Conservation (phyloP, 2,329 filamentous ascomycete genomes). For the Gaeumannomyces tritici region DNA sequence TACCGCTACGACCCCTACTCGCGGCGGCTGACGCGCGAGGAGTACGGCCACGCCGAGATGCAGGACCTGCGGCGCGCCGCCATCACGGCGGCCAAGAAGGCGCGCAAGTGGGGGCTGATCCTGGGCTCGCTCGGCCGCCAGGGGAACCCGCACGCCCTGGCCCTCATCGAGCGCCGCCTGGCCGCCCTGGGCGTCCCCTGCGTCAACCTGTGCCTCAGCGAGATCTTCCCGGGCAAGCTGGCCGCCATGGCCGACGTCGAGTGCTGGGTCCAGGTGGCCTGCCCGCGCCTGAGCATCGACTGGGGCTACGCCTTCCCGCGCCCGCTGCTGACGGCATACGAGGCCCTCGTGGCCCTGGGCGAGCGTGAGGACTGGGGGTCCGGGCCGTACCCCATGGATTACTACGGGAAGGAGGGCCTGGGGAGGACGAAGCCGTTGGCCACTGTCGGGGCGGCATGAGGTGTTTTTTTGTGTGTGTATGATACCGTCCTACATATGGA, state of each 20-base stretch:
- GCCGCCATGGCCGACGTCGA: conserved; percentile 91
- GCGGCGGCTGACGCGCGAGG: conserved; percentile 80
- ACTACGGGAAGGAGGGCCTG: conserved; percentile 85
- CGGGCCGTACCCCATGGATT: conserved; percentile 93
- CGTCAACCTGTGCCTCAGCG: conserved; percentile 77
- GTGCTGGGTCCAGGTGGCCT: conserved; percentile 97
- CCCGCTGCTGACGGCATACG: conserved; percentile 86
- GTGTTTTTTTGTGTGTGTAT: not conserved
- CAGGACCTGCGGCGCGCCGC: conserved; percentile 69
- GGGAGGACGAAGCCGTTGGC: conserved; percentile 59
- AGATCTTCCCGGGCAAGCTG: conserved; percentile 94
- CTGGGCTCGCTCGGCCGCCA: conserved; percentile 86
- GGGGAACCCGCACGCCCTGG: conserved; percentile 89
- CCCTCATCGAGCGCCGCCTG: conserved; percentile 72
- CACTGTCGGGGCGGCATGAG: conserved; percentile 8
- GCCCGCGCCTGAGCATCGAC: conserved; percentile 92
- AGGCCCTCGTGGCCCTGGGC: conserved; percentile 84
- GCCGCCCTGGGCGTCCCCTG: conserved; percentile 57
- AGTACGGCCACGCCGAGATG: conserved; percentile 87
- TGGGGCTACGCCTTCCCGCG: conserved; percentile 95
- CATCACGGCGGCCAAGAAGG: conserved; percentile 63
- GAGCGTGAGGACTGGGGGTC: conserved; percentile 66
- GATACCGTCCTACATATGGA: not conserved
- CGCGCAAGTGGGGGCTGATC: conserved; percentile 85
- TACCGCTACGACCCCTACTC: conserved; percentile 98